Evolutionary conservation across 2,329 filamentous ascomycete genomes (phyloP).

Genomic region (Cladosporium oxysporum): DNA sequence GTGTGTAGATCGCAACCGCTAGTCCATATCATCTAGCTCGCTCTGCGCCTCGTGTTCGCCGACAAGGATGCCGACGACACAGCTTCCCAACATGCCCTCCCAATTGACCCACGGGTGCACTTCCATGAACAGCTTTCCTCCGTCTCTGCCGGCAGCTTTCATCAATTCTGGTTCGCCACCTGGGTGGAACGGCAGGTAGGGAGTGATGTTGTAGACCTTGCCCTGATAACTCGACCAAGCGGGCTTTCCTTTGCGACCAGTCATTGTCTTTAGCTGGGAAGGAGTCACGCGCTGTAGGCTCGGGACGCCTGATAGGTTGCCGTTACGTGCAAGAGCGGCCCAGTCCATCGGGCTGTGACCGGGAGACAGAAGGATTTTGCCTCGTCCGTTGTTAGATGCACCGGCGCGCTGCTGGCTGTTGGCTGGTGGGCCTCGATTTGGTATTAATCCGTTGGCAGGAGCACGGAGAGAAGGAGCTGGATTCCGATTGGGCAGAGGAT

Average conservation of each 20-base stretch:
- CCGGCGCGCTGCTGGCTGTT: slow-evolving; percentile 44
- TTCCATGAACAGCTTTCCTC: slow-evolving; percentile 62
- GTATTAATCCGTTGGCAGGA: slow-evolving; percentile 51
- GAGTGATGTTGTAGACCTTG: slow-evolving; percentile 90
- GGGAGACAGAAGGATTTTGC: slow-evolving; percentile 79
- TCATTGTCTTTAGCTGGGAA: slow-evolving; percentile 73
- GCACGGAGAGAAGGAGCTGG: slow-evolving; percentile 44
- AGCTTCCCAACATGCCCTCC: slow-evolving; percentile 65
- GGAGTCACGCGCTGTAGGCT: slow-evolving; percentile 75
- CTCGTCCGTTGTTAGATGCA: slow-evolving; percentile 37
- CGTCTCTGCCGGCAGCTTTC: slow-evolving; percentile 75
- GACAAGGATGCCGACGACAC: slow-evolving; percentile 63
- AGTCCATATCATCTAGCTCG: slow-evolving; percentile 62
- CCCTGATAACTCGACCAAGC: slow-evolving; percentile 90
- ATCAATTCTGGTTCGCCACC: slow-evolving; percentile 80
- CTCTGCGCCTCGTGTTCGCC: slow-evolving; percentile 50
- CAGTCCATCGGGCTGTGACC: slow-evolving; percentile 96
- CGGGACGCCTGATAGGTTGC: slow-evolving; percentile 50
- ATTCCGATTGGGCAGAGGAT: slow-evolving; percentile 25
- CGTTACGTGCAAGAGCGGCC: slow-evolving; percentile 69
- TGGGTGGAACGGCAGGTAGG: slow-evolving; percentile 88
- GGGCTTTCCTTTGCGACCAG: slow-evolving; percentile 76
- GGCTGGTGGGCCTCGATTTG: slow-evolving; percentile 46
- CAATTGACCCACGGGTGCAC: slow-evolving; percentile 69
- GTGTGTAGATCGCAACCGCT: slow-evolving; percentile 14